phyloP scores from a whole-genome alignment of 179 eudicot genomes.

The Kewa caespitosa region DNA sequence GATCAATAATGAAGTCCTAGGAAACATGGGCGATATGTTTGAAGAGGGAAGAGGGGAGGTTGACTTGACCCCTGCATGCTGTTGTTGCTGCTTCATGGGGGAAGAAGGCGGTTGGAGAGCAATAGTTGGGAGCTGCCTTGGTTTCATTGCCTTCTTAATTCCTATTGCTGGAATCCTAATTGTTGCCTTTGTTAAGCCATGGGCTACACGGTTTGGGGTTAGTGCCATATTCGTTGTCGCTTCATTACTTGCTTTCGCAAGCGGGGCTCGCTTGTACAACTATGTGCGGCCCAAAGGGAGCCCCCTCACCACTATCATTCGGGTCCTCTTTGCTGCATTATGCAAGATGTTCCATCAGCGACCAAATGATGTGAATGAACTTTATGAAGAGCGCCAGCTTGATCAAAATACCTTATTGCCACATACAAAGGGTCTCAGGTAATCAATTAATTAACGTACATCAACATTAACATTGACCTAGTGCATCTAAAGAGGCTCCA shows the following conservation, averaged over 20 bases:
- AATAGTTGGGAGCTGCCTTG: neutral
- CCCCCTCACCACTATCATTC: conserved; percentile 39
- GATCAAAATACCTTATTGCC: conserved; percentile 11
- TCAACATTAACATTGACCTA: neutral
- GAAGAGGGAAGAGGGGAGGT: too few species aligned
- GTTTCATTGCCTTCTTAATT: conserved; percentile 15
- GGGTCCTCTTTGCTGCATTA: conserved; percentile 43
- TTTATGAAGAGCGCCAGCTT: conserved; percentile 22
- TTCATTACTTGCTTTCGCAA: conserved; percentile 31
- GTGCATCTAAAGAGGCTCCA: neutral
- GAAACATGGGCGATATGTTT: too few species aligned
- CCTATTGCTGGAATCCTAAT: conserved; percentile 31
- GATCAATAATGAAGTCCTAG: too few species aligned
- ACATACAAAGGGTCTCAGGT: conserved; percentile 44
- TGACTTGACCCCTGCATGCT: too few species aligned
- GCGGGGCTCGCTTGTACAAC: conserved; percentile 29
- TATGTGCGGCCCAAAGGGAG: conserved; percentile 35
- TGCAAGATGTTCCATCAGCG: conserved; percentile 28
- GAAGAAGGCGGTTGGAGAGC: neutral
- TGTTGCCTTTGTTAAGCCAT: conserved; percentile 44
- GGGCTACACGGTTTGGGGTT: conserved; percentile 50
- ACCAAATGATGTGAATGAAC: conserved; percentile 27
- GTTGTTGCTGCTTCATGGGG: too few species aligned
- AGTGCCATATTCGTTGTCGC: conserved; percentile 35
- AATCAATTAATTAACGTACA: neutral